Evolutionary conservation across 306 rosid species (phyloP).

Genomic region (Trifolium dubium): DNA sequence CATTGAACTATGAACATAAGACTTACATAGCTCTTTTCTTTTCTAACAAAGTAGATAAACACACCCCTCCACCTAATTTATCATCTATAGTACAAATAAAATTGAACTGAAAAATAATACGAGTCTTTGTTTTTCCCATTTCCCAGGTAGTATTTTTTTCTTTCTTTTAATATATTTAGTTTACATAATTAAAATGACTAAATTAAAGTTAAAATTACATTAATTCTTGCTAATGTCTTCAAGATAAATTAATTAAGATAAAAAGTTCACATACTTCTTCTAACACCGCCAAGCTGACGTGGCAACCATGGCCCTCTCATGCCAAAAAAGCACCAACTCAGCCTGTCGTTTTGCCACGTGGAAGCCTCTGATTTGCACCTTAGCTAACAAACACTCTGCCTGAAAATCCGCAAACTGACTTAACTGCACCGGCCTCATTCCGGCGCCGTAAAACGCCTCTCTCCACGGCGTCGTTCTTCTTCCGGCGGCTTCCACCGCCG

Average conservation of each 20-base stretch:
- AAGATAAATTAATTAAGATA: background rate
- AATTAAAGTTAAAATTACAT: constrained; percentile 33
- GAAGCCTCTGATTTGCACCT: constrained; percentile 84
- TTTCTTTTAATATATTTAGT: background rate
- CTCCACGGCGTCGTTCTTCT: constrained; percentile 58
- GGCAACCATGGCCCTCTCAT: constrained; percentile 74
- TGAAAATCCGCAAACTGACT: constrained; percentile 92
- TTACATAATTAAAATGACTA: constrained; percentile 14
- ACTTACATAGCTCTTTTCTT: constrained; percentile 14
- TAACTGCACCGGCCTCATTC: constrained; percentile 84
- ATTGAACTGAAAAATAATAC: constrained; percentile 27
- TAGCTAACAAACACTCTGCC: constrained; percentile 74
- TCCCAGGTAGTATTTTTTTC: background rate
- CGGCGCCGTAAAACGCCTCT: constrained; percentile 75
- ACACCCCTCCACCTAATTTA: constrained; percentile 19
- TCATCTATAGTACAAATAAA: constrained; percentile 12
- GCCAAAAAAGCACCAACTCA: constrained; percentile 94
- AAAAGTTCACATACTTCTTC: constrained; percentile 37
- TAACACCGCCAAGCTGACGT: constrained; percentile 89
- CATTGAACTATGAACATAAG: background rate
- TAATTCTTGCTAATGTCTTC: constrained; percentile 20
- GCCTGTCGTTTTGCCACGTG: constrained; percentile 83
- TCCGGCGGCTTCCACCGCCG: constrained; percentile 73
- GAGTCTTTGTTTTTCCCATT: constrained; percentile 37
- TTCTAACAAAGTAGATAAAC: constrained; percentile 31